Conservation (phyloP, 768 basidiomycete species). For the Boletellus ananas region DNA sequence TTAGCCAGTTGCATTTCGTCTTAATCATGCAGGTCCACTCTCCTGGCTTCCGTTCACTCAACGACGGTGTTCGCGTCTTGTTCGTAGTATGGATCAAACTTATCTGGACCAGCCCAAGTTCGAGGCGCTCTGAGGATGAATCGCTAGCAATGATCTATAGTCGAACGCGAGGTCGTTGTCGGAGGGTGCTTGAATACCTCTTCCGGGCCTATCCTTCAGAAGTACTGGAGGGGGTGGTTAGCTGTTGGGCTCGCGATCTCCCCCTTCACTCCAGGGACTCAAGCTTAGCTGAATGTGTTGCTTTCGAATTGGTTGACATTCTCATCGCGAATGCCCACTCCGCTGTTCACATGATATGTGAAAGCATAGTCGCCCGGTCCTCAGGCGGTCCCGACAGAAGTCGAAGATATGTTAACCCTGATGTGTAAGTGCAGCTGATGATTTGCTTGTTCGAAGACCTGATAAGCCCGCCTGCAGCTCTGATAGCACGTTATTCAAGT, state of each 20-base stretch:
- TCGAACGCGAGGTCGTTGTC: conserved; percentile 65
- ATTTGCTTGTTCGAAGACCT: neutral
- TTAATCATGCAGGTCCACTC: conserved; percentile 48
- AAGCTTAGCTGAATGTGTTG: conserved; percentile 41
- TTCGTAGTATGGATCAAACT: conserved; percentile 71
- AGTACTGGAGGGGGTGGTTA: conserved; percentile 78
- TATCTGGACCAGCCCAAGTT: conserved; percentile 43
- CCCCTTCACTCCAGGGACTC: conserved; percentile 43
- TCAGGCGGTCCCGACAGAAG: conserved; percentile 52
- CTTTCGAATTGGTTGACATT: conserved; percentile 81
- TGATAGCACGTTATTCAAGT: conserved; percentile 72
- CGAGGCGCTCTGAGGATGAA: conserved; percentile 58
- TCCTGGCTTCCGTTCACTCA: conserved; percentile 72
- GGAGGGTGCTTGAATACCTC: conserved; percentile 78
- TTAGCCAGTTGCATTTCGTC: neutral
- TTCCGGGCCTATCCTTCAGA: conserved; percentile 79
- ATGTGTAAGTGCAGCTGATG: conserved; percentile 49
- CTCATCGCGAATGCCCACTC: conserved; percentile 82
- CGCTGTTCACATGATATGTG: conserved; percentile 85
- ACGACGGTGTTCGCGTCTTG: conserved; percentile 77
- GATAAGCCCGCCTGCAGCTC: conserved; percentile 44
- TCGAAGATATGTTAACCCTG: conserved; percentile 60
- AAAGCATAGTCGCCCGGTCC: conserved; percentile 66
- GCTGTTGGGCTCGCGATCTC: conserved; percentile 70
- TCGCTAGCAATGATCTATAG: conserved; percentile 63